Conservation (phyloP, 495 filamentous ascomycete genomes). For the Penicillium pancosmium region DNA sequence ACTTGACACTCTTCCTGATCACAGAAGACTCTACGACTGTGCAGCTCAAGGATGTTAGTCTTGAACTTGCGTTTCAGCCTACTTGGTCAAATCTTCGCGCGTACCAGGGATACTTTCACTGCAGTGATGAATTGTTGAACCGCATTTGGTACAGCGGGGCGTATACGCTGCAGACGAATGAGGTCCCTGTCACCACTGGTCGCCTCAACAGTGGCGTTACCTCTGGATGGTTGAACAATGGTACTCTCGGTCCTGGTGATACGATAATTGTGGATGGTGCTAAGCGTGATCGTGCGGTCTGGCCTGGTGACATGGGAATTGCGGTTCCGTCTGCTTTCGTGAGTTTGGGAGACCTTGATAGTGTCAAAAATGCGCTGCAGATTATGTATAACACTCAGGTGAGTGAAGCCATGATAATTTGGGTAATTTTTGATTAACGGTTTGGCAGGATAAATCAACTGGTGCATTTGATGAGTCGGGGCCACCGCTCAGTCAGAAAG, state of each 20-base stretch:
- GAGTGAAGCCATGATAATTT: background rate
- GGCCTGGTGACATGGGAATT: conserved; percentile 65
- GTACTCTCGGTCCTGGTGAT: conserved; percentile 54
- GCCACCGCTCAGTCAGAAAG: conserved; percentile 56
- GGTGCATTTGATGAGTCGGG: conserved; percentile 62
- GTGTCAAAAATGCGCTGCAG: conserved; percentile 63
- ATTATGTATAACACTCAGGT: conserved; percentile 63
- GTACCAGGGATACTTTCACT: conserved; percentile 67
- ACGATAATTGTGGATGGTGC: conserved; percentile 60
- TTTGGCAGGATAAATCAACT: conserved; percentile 24
- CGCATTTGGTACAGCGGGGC: conserved; percentile 68
- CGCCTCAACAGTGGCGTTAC: conserved; percentile 52
- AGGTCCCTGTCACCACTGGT: conserved; percentile 56
- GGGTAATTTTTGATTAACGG: background rate
- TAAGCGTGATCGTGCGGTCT: conserved; percentile 61
- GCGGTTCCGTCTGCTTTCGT: conserved; percentile 59
- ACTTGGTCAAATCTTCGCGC: conserved; percentile 65
- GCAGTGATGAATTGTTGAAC: conserved; percentile 61
- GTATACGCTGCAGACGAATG: conserved; percentile 63
- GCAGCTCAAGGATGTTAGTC: conserved; percentile 41
- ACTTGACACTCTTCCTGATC: conserved; percentile 58
- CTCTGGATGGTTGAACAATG: conserved; percentile 59
- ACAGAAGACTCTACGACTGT: conserved; percentile 36
- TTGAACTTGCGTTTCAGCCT: conserved; percentile 61
- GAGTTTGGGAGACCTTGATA: conserved; percentile 60